Evolutionary conservation across 2,329 filamentous ascomycete species (phyloP), one percentile per base, ranked within the genome.

Genomic region (Xenoacremonium recifei): DNA sequence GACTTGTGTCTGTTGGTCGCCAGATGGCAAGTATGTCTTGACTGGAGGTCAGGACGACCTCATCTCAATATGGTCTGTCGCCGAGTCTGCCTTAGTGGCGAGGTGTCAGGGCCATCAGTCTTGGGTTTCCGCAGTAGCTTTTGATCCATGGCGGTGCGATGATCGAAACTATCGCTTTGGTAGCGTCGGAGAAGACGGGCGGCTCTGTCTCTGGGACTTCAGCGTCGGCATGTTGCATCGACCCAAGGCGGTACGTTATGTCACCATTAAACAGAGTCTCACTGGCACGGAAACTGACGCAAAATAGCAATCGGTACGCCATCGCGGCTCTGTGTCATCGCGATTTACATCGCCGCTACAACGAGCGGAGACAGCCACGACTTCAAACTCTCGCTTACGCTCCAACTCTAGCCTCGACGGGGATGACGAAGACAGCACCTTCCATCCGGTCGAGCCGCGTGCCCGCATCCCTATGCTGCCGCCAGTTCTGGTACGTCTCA

Each of bases 131-230:
- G 83, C 85, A 13, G 89, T 99, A 29, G 89, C 89, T 4, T 99
- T 97, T 63, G 93, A 99, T 63, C 90, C 90, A 0, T 99, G 93
- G 93, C 80, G 91, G 49, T 99, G 93, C 60, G 93, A 99, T 60
- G 89, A 95, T 61, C 82, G 87, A 55, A 97, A 89, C 57, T 99
- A 99, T 67, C 82, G 93, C 2, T 96, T 99, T 58, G 93, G 93
- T 21, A 96, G 89, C 57, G 92, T 99, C 1, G 93, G 92, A 12
- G 92, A 97, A 62, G 93, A 99, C 63, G 89, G 91, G 56, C 79
- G 90, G 43, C 72, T 99, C 15, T 80, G 96, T 45, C 72, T 99
- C 11, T 99, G 93, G 93, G 93, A 99, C 70, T 99, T 99, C 63
- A 96, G 85, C 52, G 89, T 96, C 31, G 90, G 90, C 55, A 97